These are phyloP conservation scores for Sphagnurus paluster DNA, from an alignment of 1,284 basidiomycete genomes.

Conservation along the genomic window DNA sequence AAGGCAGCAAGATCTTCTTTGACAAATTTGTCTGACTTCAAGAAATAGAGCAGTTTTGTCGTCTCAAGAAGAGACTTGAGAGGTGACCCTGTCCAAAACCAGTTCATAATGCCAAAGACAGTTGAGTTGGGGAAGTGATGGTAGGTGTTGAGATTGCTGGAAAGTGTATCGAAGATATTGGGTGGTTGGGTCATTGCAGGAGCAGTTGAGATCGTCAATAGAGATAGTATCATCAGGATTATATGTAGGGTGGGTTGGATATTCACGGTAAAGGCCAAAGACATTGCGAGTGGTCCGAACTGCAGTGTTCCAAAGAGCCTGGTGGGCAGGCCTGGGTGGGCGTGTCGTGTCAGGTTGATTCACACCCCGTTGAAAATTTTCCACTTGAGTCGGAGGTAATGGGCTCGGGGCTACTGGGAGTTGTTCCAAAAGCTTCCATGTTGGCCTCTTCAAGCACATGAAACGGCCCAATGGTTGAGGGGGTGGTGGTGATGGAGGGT, in stretches of 20 bases:
- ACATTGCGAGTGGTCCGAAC: background rate
- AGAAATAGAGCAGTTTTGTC: slow-evolving; percentile 16
- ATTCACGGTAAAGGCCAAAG: slow-evolving; percentile 8
- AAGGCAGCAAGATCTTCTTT: slow-evolving; percentile 20
- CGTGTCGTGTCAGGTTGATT: background rate
- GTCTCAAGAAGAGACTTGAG: slow-evolving; percentile 21
- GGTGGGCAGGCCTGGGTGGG: background rate
- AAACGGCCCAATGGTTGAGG: background rate
- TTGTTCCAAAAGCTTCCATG: slow-evolving; percentile 7
- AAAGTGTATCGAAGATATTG: background rate
- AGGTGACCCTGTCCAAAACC: slow-evolving; percentile 23
- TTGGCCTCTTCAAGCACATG: background rate
- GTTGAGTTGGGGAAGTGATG: slow-evolving; percentile 19
- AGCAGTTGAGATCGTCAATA: background rate
- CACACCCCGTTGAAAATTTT: too few relatives aligned
- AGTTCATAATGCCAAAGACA: slow-evolving; percentile 20
- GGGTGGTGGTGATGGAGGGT: background rate
- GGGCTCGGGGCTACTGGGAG: background rate
- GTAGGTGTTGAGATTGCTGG: background rate
- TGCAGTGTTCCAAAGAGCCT: background rate
- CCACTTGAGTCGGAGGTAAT: background rate
- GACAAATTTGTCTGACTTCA: slow-evolving; percentile 20
- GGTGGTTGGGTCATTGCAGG: background rate
- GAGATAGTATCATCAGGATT: slow-evolving; percentile 7
- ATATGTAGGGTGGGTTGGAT: slow-evolving; percentile 2